Percentiles rank a stretch among this genome's conserved stretches.
Evolutionary conservation across 768 basidiomycete species (phyloP).

Genomic region (Podaxis mareebaensis): DNA sequence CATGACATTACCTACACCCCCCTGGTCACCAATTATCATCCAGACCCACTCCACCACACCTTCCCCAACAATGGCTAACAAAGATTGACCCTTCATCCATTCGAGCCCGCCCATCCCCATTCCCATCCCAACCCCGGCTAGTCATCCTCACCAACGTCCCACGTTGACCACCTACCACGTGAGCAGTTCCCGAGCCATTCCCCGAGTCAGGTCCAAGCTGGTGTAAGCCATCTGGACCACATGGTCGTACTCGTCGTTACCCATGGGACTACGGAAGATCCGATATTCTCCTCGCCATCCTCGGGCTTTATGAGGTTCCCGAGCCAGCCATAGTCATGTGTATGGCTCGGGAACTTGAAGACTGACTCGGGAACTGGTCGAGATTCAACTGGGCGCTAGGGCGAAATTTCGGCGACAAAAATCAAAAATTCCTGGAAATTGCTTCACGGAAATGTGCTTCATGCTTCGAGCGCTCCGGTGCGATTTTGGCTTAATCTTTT

Average conservation of each 20-base stretch:
- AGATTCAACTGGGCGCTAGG: neutral
- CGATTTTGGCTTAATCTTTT: too few species aligned
- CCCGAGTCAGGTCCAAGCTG: slow-evolving; percentile 14
- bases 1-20: neutral
- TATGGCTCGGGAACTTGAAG: slow-evolving; percentile 36
- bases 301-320: slow-evolving; percentile 33
- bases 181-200: slow-evolving; percentile 18
- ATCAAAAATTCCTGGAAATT: neutral
- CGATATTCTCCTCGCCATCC: slow-evolving; percentile 14
- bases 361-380: slow-evolving; percentile 39
- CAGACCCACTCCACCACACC: neutral
- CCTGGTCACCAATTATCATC: neutral
- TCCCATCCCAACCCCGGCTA: neutral
- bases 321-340: slow-evolving; percentile 31
- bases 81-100: neutral
- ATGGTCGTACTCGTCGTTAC: slow-evolving; percentile 2
- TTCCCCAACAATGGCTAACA: neutral
- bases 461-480: too few species aligned
- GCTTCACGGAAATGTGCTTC: too few species aligned
- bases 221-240: neutral
- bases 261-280: neutral
- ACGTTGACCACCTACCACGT: slow-evolving; percentile 4
- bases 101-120: neutral
- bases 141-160: neutral
- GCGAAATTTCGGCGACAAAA: neutral